These are phyloP conservation scores for Podila minutissima DNA, from an alignment of 192 early-diverging fungal genomes.

Conservation along the genomic window DNA sequence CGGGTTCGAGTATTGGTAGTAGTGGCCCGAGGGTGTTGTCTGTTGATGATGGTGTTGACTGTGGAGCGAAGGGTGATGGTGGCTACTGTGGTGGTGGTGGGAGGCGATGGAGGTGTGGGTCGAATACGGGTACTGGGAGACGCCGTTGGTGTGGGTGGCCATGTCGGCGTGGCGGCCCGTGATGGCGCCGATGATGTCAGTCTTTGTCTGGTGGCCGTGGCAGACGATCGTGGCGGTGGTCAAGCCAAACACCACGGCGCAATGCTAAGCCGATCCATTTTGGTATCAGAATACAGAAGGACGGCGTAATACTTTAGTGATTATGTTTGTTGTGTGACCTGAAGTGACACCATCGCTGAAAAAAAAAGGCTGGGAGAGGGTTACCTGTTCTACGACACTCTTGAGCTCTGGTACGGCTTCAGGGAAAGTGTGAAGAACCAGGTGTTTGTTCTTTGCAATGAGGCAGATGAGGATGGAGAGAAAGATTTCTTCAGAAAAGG, in stretches of 20 bases:
- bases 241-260: slow-evolving; percentile 55
- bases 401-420: slow-evolving; percentile 56
- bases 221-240: slow-evolving; percentile 57
- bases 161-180: slow-evolving; percentile 40
- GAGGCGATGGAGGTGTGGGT: neutral
- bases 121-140: slow-evolving; percentile 20
- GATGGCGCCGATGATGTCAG: slow-evolving; percentile 48
- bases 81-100: neutral
- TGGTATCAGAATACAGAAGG: neutral
- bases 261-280: slow-evolving; percentile 29
- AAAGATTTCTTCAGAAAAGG: slow-evolving; percentile 64
- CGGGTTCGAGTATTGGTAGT: slow-evolving; percentile 43
- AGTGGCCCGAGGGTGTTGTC: slow-evolving; percentile 17
- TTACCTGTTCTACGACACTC: slow-evolving; percentile 57
- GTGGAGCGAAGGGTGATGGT: slow-evolving; percentile 6
- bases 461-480: slow-evolving; percentile 66
- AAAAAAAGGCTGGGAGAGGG: neutral
- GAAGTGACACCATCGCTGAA: neutral
- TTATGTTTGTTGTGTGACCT: neutral
- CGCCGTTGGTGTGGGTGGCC: slow-evolving; percentile 8
- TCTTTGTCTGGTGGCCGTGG: slow-evolving; percentile 39
- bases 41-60: slow-evolving; percentile 11
- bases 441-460: slow-evolving; percentile 58
- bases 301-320: neutral
- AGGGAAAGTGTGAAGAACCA: slow-evolving; percentile 54